phyloP scores from a whole-genome alignment of 2,329 filamentous ascomycete genomes.

The Magnaporthiopsis incrustans region DNA sequence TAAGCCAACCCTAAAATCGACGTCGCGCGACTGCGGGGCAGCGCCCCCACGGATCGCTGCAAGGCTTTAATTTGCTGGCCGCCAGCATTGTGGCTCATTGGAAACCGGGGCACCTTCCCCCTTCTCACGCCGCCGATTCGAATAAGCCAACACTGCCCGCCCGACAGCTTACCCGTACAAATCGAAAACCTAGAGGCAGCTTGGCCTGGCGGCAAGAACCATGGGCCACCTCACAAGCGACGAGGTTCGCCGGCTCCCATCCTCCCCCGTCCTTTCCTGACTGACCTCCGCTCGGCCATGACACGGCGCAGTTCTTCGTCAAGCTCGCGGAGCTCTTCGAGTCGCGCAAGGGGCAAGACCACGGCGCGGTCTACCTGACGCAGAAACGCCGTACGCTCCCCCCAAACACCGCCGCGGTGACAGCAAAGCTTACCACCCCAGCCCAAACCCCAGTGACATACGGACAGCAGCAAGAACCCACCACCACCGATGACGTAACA shows the following conservation, averaged over 20 bases:
- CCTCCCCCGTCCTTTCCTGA: too few species aligned
- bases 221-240: slow-evolving; percentile 31
- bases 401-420: background rate
- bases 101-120: background rate
- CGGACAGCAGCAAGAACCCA: slow-evolving; percentile 5
- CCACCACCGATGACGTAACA: slow-evolving; percentile 28
- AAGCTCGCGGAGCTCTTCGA: slow-evolving; percentile 61
- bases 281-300: background rate
- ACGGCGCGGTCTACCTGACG: slow-evolving; percentile 65
- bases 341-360: slow-evolving; percentile 56
- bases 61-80: background rate
- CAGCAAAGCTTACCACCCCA: background rate
- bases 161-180: background rate
- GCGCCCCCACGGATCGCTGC: background rate
- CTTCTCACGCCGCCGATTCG: background rate
- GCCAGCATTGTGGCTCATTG: background rate
- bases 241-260: slow-evolving; percentile 21
- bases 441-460: slow-evolving; percentile 6
- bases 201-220: slow-evolving; percentile 4
- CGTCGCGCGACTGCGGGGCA: slow-evolving; percentile 13
- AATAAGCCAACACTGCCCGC: background rate
- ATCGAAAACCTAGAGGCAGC: background rate
- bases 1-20: slow-evolving; percentile 12
- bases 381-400: slow-evolving; percentile 62
- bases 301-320: slow-evolving; percentile 57